Conservation (phyloP, 169 alveolate genomes). For the Plasmodium malariae region DNA sequence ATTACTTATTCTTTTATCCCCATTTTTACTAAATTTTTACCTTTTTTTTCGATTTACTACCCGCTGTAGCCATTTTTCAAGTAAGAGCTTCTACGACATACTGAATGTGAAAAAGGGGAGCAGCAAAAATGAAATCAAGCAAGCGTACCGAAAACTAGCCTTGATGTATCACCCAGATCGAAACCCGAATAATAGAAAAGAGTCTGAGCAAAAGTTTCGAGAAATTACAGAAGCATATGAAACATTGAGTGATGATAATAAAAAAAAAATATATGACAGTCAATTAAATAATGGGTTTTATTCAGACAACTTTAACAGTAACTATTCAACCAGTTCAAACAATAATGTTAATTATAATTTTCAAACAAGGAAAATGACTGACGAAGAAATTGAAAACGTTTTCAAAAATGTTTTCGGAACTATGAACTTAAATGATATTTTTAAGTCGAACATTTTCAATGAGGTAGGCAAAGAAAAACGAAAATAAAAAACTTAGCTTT, state of each 20-base stretch:
- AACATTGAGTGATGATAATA: conserved; percentile 94
- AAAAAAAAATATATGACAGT: conserved; percentile 93
- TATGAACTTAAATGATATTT: conserved; percentile 58
- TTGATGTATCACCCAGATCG: conserved; percentile 96
- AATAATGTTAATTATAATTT: conserved; percentile 17
- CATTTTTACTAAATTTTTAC: neutral
- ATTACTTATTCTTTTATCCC: no score
- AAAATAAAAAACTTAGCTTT: neutral
- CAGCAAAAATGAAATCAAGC: conserved; percentile 92
- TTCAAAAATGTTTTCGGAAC: conserved; percentile 71
- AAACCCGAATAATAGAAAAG: conserved; percentile 91
- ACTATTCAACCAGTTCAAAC: conserved; percentile 5
- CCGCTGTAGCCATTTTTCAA: conserved; percentile 8
- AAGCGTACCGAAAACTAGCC: conserved; percentile 94
- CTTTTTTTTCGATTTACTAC: neutral
- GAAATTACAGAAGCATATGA: conserved; percentile 96
- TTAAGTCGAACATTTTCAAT: conserved; percentile 44
- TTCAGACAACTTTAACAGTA: conserved; percentile 7
- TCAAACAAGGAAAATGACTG: conserved; percentile 62
- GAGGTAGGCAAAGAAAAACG: conserved; percentile 21
- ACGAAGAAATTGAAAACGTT: conserved; percentile 73
- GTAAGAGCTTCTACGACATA: conserved; percentile 79
- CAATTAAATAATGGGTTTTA: conserved; percentile 67
- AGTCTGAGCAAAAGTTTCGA: conserved; percentile 91
- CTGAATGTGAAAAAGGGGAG: conserved; percentile 82